phyloP scores from a whole-genome alignment of 2,329 filamentous ascomycete species.

The Trichoderma semiorbis region DNA sequence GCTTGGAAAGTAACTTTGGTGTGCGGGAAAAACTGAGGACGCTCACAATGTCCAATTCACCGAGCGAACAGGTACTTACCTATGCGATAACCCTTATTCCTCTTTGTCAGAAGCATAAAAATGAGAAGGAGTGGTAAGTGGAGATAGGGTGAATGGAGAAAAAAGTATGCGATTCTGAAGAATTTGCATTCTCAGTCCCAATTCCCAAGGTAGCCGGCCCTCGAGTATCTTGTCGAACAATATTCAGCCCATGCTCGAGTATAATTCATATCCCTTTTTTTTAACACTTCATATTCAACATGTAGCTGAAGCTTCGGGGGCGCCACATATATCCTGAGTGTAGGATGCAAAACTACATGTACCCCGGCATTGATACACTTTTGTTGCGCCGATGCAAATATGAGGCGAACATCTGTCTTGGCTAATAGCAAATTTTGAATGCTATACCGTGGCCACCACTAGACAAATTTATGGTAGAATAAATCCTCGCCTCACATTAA shows the following conservation, averaged over 20 bases:
- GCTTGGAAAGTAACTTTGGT: not conserved
- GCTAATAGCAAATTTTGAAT: not conserved
- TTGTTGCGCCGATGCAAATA: not conserved
- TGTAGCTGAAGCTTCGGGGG: not conserved
- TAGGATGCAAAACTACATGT: not conserved
- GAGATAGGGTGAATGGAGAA: not conserved
- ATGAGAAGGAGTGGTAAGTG: not conserved
- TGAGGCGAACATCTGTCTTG: not conserved
- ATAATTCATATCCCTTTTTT: not conserved
- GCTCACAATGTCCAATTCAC: not conserved
- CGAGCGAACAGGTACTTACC: not conserved
- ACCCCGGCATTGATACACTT: not conserved
- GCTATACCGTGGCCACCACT: not conserved
- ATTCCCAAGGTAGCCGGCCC: not conserved
- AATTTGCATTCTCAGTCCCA: not conserved
- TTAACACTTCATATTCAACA: not conserved
- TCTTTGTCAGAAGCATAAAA: not conserved
- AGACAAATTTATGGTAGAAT: not conserved
- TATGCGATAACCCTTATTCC: not conserved
- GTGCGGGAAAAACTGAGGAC: not conserved
- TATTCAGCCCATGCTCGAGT: not conserved
- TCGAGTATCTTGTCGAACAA: not conserved
- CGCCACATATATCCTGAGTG: not conserved
- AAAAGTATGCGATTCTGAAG: not conserved
- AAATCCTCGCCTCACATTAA: not conserved